These are phyloP conservation scores for Aureobasidium subglaciale DNA, from an alignment of 2,329 filamentous ascomycete genomes.

Conservation along the genomic window DNA sequence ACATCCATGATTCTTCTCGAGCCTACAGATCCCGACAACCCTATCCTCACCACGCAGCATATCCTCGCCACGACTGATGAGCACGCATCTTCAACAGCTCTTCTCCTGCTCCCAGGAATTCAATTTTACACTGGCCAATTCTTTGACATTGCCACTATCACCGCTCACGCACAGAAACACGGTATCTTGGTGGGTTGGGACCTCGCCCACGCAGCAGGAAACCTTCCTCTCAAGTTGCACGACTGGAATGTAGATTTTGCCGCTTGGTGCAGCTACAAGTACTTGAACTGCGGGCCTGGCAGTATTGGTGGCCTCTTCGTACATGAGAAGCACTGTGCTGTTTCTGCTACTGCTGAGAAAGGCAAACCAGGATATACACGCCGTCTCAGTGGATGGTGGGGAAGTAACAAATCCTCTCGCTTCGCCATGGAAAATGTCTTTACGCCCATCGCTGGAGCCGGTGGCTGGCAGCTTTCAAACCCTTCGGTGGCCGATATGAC, in stretches of 20 bases:
- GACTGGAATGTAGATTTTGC: conserved; percentile 91
- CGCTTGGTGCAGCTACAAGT: conserved; percentile 92
- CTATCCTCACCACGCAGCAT: conserved; percentile 61
- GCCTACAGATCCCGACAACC: conserved; percentile 45
- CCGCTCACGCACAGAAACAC: conserved; percentile 62
- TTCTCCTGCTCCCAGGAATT: conserved; percentile 77
- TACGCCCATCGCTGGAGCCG: conserved; percentile 67
- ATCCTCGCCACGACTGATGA: conserved; percentile 68
- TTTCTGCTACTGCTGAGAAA: no score
- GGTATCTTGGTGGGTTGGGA: conserved; percentile 80
- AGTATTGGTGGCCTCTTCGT: conserved; percentile 75
- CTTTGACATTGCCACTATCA: conserved; percentile 76
- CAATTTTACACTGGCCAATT: conserved; percentile 90
- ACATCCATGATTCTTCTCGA: conserved; percentile 68
- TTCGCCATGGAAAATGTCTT: conserved; percentile 83
- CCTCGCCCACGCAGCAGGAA: conserved; percentile 78
- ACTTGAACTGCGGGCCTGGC: conserved; percentile 79
- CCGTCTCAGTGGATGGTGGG: conserved; percentile 80
- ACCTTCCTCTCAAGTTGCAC: conserved; percentile 70
- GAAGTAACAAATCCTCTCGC: conserved; percentile 65
- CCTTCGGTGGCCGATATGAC: conserved; percentile 72
- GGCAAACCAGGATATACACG: conserved; percentile 50
- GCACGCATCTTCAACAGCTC: conserved; percentile 63
- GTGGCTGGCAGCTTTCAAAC: conserved; percentile 80
- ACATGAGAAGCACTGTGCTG: conserved; percentile 63